phyloP scores from a whole-genome alignment of 768 basidiomycete genomes.

The Lyophyllum shimeji region DNA sequence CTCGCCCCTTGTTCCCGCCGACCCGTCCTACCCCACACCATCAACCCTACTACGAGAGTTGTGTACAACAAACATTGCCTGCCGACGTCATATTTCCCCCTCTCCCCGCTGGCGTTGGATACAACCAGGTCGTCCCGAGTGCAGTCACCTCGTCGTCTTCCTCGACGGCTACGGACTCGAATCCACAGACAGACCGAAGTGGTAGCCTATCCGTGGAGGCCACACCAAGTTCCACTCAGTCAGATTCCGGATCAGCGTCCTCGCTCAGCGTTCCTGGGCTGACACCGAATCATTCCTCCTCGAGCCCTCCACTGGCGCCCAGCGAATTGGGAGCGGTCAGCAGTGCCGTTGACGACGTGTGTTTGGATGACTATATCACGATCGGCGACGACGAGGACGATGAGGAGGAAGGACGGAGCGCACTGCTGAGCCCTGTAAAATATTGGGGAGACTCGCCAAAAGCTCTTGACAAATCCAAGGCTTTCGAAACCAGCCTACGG shows the following conservation, averaged over 20 bases:
- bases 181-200: conserved; percentile 1
- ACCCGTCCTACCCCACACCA: conserved; percentile 60
- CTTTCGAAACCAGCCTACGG: conserved; percentile 26
- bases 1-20: conserved; percentile 48
- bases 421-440: conserved; percentile 41
- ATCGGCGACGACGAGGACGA: conserved; percentile 25
- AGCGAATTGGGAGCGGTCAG: conserved; percentile 37
- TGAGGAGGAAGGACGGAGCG: conserved; percentile 32
- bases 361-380: conserved; percentile 15
- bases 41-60: conserved; percentile 73
- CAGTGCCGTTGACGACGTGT: conserved; percentile 9
- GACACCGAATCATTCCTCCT: conserved; percentile 61
- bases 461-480: conserved; percentile 23
- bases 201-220: conserved; percentile 3
- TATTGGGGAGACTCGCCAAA: conserved; percentile 41
- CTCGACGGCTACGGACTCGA: conserved; percentile 17
- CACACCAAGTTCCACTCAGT: conserved; percentile 9
- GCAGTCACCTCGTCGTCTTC: conserved; percentile 24
- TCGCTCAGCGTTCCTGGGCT: conserved; percentile 58
- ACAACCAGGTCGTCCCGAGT: conserved; percentile 26
- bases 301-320: conserved; percentile 55
- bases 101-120: conserved; percentile 49
- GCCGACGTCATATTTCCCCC: conserved; percentile 76
- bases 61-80: conserved; percentile 45
- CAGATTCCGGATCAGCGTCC: conserved; percentile 27